Evolutionary conservation across 306 rosid species (phyloP).

Genomic region (Begonia loranthoides): DNA sequence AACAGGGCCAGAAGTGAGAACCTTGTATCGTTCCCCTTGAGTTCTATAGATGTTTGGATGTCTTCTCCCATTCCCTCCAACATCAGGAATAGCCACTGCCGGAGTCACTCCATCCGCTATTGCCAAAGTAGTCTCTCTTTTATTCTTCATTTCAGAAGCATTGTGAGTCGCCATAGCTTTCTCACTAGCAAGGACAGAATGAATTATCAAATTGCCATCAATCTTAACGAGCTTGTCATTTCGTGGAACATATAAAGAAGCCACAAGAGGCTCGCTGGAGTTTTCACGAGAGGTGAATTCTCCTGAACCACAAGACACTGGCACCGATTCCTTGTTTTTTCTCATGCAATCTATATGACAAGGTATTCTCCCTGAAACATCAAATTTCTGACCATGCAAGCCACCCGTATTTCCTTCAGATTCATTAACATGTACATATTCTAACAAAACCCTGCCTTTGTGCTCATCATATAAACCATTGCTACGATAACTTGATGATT

Average conservation of each 20-base stretch:
- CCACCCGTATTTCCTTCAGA: constrained; percentile 31
- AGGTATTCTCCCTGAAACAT: constrained; percentile 17
- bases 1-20: constrained; percentile 47
- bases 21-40: constrained; percentile 42
- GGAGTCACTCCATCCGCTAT: constrained; percentile 38
- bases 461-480: constrained; percentile 31
- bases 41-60: constrained; percentile 40
- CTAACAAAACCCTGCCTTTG: constrained; percentile 44
- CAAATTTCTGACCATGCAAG: constrained; percentile 27
- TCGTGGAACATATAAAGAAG: constrained; percentile 93
- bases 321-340: constrained; percentile 14
- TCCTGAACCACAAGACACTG: constrained; percentile 10
- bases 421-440: constrained; percentile 27
- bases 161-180: constrained; percentile 56
- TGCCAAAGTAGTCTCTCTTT: constrained; percentile 50
- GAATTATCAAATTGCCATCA: constrained; percentile 92
- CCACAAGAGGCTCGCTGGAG: constrained; percentile 73
- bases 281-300: constrained; percentile 30
- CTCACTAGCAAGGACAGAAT: constrained; percentile 89
- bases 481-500: constrained; percentile 23
- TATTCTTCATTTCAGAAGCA: constrained; percentile 23
- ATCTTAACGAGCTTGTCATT: constrained; percentile 89
- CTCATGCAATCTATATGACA: constrained; percentile 18
- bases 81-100: constrained; percentile 63
- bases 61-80: constrained; percentile 45